Evolutionary conservation across 352 stramenopile genomes (phyloP).

Genomic region (Globisporangium ultimum): DNA sequence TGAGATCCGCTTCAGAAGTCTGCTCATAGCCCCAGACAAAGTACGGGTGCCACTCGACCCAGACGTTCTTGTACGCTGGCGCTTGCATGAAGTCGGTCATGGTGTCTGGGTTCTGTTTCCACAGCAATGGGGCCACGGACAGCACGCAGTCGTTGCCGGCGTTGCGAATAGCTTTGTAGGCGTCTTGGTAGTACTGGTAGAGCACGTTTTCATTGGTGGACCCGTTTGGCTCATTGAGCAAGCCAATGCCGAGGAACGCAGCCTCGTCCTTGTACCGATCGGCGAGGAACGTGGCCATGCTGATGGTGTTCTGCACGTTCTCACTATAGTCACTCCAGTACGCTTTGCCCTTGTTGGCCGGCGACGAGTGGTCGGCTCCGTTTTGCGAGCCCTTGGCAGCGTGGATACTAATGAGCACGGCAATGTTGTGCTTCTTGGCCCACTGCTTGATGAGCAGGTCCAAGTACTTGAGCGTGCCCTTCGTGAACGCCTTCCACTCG

Average conservation of each 20-base stretch:
- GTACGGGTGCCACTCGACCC: conserved; percentile 83
- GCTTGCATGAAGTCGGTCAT: conserved; percentile 55
- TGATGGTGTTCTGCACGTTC: conserved; percentile 60
- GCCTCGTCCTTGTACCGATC: too few relatives aligned
- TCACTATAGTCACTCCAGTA: conserved; percentile 46
- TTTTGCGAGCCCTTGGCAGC: conserved; percentile 76
- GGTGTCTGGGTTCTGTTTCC: conserved; percentile 36
- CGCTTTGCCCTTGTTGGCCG: conserved; percentile 32
- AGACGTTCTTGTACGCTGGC: conserved; percentile 64
- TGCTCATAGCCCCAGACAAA: conserved; percentile 81
- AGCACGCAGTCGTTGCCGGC: conserved; percentile 66
- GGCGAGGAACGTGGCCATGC: conserved; percentile 44
- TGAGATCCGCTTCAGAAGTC: conserved; percentile 40
- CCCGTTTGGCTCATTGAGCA: conserved; percentile 71
- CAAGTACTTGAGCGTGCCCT: conserved; percentile 43
- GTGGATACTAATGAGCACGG: conserved; percentile 57
- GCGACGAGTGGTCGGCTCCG: conserved; percentile 65
- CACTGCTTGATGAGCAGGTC: conserved; percentile 38
- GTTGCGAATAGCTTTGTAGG: conserved; percentile 54
- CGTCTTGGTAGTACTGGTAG: conserved; percentile 72
- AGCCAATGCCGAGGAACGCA: conserved; percentile 60
- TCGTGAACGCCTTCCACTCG: conserved; percentile 51
- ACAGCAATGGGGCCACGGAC: conserved; percentile 47
- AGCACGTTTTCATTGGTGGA: conserved; percentile 51
- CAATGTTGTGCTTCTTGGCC: conserved; percentile 49